Evolutionary conservation across 208 protist genomes (phyloP).

Genomic region (Balamuthia mandrillaris): DNA sequence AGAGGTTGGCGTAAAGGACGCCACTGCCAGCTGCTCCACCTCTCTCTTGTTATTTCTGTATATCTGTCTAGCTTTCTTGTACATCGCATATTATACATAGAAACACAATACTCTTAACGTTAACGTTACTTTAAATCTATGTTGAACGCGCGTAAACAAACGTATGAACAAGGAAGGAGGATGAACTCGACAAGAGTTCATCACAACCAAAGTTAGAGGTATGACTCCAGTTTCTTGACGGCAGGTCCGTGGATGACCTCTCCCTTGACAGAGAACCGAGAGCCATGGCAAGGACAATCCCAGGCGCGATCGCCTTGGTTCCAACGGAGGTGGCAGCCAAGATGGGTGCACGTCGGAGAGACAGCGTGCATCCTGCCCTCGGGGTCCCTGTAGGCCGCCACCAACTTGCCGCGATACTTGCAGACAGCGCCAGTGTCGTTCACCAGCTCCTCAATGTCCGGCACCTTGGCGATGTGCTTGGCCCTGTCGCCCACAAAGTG

Average conservation of each 20-base stretch:
- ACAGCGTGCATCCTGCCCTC: neutral
- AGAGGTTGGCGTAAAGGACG: too few relatives aligned
- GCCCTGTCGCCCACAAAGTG: conserved; percentile 17
- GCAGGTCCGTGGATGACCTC: neutral
- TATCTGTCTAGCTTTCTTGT: too few relatives aligned
- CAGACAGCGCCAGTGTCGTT: neutral
- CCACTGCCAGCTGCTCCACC: too few relatives aligned
- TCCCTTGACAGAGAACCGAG: conserved; percentile 29
- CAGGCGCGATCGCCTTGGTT: conserved; percentile 36
- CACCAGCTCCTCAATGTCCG: conserved; percentile 22
- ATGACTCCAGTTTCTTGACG: too few relatives aligned
- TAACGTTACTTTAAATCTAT: too few relatives aligned
- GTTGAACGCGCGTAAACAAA: too few relatives aligned
- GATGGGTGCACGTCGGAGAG: conserved; percentile 35
- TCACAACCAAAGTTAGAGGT: too few relatives aligned
- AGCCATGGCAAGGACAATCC: conserved; percentile 42
- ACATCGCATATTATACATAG: too few relatives aligned
- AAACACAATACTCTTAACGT: too few relatives aligned
- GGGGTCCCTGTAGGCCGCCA: conserved; percentile 9
- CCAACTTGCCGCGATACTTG: neutral
- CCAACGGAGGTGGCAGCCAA: conserved; percentile 39
- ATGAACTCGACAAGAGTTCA: too few relatives aligned
- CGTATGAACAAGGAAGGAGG: too few relatives aligned
- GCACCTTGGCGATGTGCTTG: conserved; percentile 10
- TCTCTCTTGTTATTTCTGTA: too few relatives aligned